Conservation (phyloP, 176 grass and related monocot species). For the Elaeis guineensis region DNA sequence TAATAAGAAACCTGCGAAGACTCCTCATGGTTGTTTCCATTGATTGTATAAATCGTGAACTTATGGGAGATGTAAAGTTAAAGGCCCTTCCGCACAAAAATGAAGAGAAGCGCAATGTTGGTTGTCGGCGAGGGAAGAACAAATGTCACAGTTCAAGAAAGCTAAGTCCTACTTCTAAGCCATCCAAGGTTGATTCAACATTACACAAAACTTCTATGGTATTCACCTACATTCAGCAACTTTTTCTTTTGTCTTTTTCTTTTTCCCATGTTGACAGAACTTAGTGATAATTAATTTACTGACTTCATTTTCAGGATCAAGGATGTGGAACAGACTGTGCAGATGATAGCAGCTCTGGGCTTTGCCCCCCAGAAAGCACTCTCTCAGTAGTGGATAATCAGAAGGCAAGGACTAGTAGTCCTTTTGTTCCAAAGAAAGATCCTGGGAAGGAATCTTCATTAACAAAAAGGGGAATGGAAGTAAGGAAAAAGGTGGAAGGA, state of each 20-base stretch:
- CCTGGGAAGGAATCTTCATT: constrained; percentile 3
- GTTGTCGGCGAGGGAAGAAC: constrained; percentile 80
- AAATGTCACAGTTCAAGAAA: constrained; percentile 64
- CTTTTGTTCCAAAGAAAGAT: not conserved
- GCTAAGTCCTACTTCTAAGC: constrained; percentile 30
- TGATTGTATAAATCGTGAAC: constrained; percentile 79
- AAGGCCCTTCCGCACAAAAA: constrained; percentile 34
- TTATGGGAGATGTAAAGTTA: constrained; percentile 59
- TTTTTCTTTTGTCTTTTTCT: constrained; percentile 5
- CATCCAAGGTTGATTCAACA: constrained; percentile 32
- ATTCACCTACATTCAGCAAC: constrained; percentile 6
- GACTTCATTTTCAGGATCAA: constrained; percentile 36
- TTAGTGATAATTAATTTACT: constrained; percentile 8
- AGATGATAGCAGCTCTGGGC: constrained; percentile 31
- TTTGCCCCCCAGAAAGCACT: constrained; percentile 1
- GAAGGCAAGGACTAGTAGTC: not conserved
- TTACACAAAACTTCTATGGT: not conserved
- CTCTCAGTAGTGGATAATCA: not conserved
- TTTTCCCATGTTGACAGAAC: constrained; percentile 21
- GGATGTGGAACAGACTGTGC: constrained; percentile 23
- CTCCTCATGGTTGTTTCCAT: constrained; percentile 64
- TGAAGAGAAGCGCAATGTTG: constrained; percentile 31
- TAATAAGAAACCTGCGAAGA: constrained; percentile 56
- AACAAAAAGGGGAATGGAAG: not conserved
- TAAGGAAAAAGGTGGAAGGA: not conserved